phyloP scores from a whole-genome alignment of 2,329 filamentous ascomycete species.

The Phyllosticta citriasiana region DNA sequence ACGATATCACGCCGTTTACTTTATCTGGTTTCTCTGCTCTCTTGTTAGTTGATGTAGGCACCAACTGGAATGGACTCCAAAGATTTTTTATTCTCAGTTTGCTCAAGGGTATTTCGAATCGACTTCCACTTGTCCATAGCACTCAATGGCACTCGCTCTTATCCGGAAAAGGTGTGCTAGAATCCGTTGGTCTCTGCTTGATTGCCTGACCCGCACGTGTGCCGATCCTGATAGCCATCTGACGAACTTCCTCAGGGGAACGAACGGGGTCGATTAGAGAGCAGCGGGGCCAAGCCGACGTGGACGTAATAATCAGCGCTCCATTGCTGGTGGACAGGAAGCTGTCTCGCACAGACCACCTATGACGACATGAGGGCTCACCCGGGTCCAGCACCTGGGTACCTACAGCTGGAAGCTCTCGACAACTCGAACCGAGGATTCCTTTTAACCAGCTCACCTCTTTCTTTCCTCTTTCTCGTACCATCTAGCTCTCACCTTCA shows the following conservation, averaged over 20 bases:
- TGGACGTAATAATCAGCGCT: neutral
- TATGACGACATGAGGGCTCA: neutral
- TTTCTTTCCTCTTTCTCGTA: neutral
- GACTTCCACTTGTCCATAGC: neutral
- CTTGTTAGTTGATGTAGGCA: neutral
- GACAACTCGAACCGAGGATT: neutral
- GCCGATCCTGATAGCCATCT: neutral
- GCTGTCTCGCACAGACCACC: neutral
- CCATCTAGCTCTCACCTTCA: neutral
- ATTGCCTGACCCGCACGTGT: neutral
- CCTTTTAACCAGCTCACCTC: neutral
- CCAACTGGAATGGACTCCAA: conserved; percentile 3
- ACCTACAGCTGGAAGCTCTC: neutral
- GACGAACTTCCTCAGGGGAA: neutral
- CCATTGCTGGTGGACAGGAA: neutral
- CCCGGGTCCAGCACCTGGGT: neutral
- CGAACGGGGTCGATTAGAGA: neutral
- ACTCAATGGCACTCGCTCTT: neutral
- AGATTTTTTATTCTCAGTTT: conserved; percentile 18
- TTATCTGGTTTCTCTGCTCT: conserved; percentile 14
- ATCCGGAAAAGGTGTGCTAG: neutral
- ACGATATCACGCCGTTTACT: conserved; percentile 19
- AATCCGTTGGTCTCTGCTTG: neutral
- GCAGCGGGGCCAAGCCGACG: neutral
- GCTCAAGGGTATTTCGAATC: conserved; percentile 8